phyloP scores from a whole-genome alignment of 2,329 filamentous ascomycete species.

The Fusarium sp. region DNA sequence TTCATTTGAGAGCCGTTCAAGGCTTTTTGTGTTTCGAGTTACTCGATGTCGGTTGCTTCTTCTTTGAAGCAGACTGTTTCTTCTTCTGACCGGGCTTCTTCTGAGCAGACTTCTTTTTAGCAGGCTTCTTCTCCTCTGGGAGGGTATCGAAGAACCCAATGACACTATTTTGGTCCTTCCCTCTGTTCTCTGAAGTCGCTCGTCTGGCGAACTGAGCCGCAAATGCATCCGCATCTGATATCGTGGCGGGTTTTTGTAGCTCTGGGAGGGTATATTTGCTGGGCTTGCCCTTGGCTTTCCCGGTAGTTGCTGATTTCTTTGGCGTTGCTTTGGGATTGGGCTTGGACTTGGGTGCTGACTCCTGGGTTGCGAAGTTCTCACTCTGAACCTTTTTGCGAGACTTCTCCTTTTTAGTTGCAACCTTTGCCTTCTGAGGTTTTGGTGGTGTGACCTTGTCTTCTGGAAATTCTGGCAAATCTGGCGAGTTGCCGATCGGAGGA shows the following conservation, averaged over 20 bases:
- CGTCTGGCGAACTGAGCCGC: constrained; percentile 7
- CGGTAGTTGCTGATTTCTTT: neutral
- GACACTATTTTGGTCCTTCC: neutral
- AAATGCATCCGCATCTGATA: neutral
- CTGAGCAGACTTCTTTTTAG: neutral
- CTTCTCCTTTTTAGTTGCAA: neutral
- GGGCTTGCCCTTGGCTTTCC: neutral
- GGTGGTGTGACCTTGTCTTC: neutral
- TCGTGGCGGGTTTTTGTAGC: neutral
- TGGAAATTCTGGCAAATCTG: neutral
- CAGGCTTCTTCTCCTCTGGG: neutral
- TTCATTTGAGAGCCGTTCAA: neutral
- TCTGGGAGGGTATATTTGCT: neutral
- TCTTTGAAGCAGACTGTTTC: neutral
- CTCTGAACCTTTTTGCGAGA: neutral
- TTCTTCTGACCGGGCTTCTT: neutral
- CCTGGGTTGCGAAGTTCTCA: neutral
- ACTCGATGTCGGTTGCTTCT: neutral
- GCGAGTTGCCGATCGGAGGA: neutral
- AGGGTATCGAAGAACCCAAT: constrained; percentile 10
- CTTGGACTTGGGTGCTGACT: neutral
- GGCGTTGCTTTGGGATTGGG: neutral
- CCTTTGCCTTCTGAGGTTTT: neutral
- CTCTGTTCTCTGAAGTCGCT: neutral
- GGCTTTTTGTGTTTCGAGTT: neutral